Conservation (phyloP, 23 red algal genomes). For the Gracilaria vermiculophylla region DNA sequence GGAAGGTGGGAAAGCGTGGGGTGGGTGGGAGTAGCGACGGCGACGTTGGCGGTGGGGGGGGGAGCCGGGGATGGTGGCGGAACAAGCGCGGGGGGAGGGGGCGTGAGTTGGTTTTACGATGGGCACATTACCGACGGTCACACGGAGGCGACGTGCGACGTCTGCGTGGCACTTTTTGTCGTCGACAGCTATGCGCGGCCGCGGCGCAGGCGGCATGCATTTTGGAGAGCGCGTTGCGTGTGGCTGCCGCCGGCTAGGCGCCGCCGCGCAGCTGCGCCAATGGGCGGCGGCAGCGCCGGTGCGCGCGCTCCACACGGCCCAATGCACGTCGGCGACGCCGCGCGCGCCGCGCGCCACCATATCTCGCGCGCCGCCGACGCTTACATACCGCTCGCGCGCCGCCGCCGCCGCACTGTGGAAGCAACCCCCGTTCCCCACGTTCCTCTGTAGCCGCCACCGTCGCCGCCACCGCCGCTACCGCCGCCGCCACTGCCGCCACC, state of each 20-base stretch:
- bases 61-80: too few species aligned
- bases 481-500: neutral
- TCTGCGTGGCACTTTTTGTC: neutral
- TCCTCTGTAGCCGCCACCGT: neutral
- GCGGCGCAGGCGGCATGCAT: too few species aligned
- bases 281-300: neutral
- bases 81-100: too few species aligned
- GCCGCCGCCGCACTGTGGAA: too few species aligned
- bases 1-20: neutral
- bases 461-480: neutral
- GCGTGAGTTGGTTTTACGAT: too few species aligned
- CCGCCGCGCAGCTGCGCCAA: neutral
- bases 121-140: too few species aligned
- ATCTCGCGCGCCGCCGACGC: neutral
- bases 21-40: neutral
- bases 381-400: too few species aligned
- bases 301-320: neutral
- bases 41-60: neutral
- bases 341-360: neutral
- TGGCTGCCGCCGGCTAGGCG: neutral
- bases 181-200: too few species aligned
- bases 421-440: neutral
- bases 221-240: neutral
- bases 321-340: neutral
- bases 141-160: neutral